phyloP scores from a whole-genome alignment of 1,139 yeast species.

The Candida tunisiensis region DNA sequence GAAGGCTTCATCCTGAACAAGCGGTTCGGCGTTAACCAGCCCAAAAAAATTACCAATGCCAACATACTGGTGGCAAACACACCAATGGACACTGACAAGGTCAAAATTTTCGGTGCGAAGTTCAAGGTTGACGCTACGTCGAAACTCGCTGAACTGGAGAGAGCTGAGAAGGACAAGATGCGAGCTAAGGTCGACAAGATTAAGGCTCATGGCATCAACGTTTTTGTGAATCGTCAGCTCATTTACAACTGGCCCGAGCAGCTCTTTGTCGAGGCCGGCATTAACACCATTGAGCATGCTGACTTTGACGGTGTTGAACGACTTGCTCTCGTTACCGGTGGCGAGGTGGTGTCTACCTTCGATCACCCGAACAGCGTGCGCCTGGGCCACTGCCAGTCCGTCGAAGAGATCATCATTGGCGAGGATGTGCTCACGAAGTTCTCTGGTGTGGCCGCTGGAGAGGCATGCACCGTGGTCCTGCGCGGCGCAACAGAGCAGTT shows the following conservation, averaged over 20 bases:
- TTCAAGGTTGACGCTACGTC: slow-evolving; percentile 92
- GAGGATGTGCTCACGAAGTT: slow-evolving; percentile 77
- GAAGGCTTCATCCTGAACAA: slow-evolving; percentile 90
- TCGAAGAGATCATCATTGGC: slow-evolving; percentile 88
- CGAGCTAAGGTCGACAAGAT: slow-evolving; percentile 78
- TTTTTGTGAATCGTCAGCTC: slow-evolving; percentile 88
- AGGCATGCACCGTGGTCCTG: slow-evolving; percentile 90
- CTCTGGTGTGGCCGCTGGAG: slow-evolving; percentile 89
- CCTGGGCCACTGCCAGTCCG: slow-evolving; percentile 74
- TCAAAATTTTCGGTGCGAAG: slow-evolving; percentile 93
- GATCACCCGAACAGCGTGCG: slow-evolving; percentile 79
- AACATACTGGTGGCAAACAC: slow-evolving; percentile 88
- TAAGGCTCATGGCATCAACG: slow-evolving; percentile 64
- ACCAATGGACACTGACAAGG: slow-evolving; percentile 92
- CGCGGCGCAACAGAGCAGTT: slow-evolving; percentile 97
- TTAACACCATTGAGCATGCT: slow-evolving; percentile 93
- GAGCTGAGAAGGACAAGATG: slow-evolving; percentile 93
- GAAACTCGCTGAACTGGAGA: slow-evolving; percentile 87
- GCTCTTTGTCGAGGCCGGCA: slow-evolving; percentile 69
- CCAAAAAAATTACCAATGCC: slow-evolving; percentile 70
- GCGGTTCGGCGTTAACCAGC: slow-evolving; percentile 87
- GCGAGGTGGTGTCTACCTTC: slow-evolving; percentile 94
- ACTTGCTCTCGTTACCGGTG: slow-evolving; percentile 91
- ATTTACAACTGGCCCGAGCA: slow-evolving; percentile 98
- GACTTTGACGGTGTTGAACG: slow-evolving; percentile 98